These are phyloP conservation scores for Ustilago esculenta DNA, from an alignment of 1,284 basidiomycete species.

Conservation along the genomic window DNA sequence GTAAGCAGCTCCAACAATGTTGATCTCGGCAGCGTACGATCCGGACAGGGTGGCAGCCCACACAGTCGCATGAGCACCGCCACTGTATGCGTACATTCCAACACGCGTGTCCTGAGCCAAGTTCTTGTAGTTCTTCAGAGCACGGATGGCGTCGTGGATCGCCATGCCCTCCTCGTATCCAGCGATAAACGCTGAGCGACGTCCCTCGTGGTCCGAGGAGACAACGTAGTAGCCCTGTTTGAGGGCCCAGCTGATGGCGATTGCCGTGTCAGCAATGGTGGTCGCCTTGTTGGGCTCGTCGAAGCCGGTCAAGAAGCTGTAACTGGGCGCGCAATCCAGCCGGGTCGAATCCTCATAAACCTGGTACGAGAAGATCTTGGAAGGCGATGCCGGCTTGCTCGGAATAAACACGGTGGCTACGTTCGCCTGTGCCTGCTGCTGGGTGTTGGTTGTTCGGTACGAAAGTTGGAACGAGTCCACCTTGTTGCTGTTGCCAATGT, in stretches of 20 bases:
- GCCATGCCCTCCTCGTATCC: constrained; percentile 53
- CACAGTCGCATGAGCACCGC: constrained; percentile 54
- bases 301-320: constrained; percentile 22
- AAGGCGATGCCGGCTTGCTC: constrained; percentile 37
- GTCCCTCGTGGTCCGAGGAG: constrained; percentile 58
- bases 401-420: constrained; percentile 55
- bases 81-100: constrained; percentile 53
- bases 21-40: constrained; percentile 52
- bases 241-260: constrained; percentile 49
- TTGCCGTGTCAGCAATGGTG: constrained; percentile 28
- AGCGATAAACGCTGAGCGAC: constrained; percentile 44
- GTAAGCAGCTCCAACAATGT: constrained; percentile 54
- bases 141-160: constrained; percentile 53
- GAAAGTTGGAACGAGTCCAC: constrained; percentile 46
- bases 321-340: constrained; percentile 51
- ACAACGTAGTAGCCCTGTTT: constrained; percentile 59
- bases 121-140: constrained; percentile 29
- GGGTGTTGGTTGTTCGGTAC: constrained; percentile 49
- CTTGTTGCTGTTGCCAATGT: constrained; percentile 31
- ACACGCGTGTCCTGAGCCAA: constrained; percentile 28
- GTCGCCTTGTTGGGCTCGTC: constrained; percentile 27
- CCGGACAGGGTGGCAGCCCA: constrained; percentile 42
- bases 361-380: constrained; percentile 50
- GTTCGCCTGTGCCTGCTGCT: constrained; percentile 16
- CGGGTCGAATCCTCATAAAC: constrained; percentile 50